Base-by-base conservation (phyloP, 2,329 filamentous ascomycete species). In the Akanthomyces muscarius region DNA sequence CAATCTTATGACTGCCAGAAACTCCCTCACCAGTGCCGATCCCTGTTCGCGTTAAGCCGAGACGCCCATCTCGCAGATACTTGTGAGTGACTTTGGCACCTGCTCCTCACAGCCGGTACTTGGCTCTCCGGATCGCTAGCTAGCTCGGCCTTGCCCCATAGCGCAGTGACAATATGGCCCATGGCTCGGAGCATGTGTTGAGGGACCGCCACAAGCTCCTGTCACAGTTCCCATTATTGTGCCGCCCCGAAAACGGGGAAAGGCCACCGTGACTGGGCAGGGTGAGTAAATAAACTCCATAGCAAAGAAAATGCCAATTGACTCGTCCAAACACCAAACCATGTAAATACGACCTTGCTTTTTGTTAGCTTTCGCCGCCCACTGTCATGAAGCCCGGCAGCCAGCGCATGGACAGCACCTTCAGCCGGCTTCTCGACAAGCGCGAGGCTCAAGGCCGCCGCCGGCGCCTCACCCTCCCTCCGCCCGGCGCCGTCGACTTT, bases 401-500 rank as follows among this genome's bases (percentile, higher is more conserved):
- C 36, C 38, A 55, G 38, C 25, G 57, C 14, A 64, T 77, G 21
- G 75, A 77, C 53, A 62, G 69, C 13, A 63, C 65, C 2, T 69
- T 74, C 61, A 64, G 65, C 21, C 63, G 68, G 8, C 65, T 71
- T 21, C 70, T 77, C 47, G 62, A 65, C 30, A 68, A 68, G 14
- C 73, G 75, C 10, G 66, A 72, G 11, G 48, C 69, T 5, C 71
- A 74, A 18, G 73, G 72, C 13, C 76, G 73, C 59, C 73, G 81
- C 8, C 79, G 82, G n/a, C 72, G 70, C 6, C 71, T 84, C 21
- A 82, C 75, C 0, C 72, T 89, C 4, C 84, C 88, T 3, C 89
- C 89, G 0, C 82, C 88, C 1, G 86, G 82, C 23, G 89, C 85
- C 25, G 84, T 87, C 55, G 91, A 96, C 75, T 90, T 96, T 70